phyloP scores from a whole-genome alignment of 83 land plant species.

The Diphasiastrum complanatum region DNA sequence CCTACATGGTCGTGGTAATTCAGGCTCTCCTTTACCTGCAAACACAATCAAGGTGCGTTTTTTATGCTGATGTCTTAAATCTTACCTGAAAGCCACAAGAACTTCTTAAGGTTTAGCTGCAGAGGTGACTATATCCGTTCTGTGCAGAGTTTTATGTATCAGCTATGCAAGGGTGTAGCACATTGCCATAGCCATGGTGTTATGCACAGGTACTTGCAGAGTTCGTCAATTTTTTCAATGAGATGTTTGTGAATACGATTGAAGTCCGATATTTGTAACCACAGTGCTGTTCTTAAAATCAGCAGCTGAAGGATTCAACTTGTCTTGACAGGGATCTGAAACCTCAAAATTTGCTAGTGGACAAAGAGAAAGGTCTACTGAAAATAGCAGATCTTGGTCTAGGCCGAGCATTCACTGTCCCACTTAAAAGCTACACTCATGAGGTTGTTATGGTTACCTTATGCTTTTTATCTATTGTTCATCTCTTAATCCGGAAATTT shows the following conservation, averaged over 20 bases:
- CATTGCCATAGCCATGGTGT: constrained; percentile 93
- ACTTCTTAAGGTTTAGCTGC: no score
- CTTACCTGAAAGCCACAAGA: background rate
- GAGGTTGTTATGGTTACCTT: constrained; percentile 42
- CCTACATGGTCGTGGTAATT: constrained; percentile 46
- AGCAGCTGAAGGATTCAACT: background rate
- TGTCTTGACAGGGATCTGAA: constrained; percentile 83
- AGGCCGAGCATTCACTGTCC: constrained; percentile 72
- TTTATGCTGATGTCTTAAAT: background rate
- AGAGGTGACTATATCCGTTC: background rate
- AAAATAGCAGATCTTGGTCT: constrained; percentile 95
- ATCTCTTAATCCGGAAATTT: background rate
- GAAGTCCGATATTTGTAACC: background rate
- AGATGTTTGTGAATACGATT: background rate
- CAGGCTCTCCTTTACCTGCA: constrained; percentile 51
- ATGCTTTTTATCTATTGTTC: background rate
- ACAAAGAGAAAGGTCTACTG: constrained; percentile 64
- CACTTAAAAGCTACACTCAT: constrained; percentile 84
- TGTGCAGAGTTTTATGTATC: constrained; percentile 79
- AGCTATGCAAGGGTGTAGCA: constrained; percentile 85
- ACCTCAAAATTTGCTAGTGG: constrained; percentile 85
- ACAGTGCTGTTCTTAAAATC: background rate
- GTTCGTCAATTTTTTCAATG: no score
- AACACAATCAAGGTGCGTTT: constrained; percentile 45
- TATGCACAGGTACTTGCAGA: no score